Evolutionary conservation across 2,329 filamentous ascomycete species (phyloP).

Genomic region (Tympanopsis confertula): DNA sequence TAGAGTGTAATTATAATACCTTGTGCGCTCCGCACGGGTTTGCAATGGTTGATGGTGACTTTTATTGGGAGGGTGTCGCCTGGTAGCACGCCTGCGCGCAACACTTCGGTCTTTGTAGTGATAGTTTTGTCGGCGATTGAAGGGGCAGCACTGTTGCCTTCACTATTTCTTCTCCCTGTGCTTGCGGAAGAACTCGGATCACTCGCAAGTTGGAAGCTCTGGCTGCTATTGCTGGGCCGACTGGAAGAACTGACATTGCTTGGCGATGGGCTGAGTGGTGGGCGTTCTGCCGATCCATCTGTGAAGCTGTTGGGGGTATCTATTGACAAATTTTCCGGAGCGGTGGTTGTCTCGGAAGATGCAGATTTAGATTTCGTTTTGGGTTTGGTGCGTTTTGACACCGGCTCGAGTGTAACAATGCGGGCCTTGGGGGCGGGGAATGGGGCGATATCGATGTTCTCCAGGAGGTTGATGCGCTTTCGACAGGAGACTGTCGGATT

Average conservation of each 20-base stretch:
- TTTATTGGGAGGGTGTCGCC: constrained; percentile 46
- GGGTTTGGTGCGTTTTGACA: constrained; percentile 34
- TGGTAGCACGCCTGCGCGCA: constrained; percentile 45
- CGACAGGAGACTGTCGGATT: constrained; percentile 44
- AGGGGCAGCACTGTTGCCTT: constrained; percentile 27
- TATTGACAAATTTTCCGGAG: too few species aligned
- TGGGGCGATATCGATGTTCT: constrained; percentile 47
- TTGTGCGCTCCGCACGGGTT: constrained; percentile 46
- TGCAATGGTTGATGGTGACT: constrained; percentile 47
- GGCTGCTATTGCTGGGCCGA: constrained; percentile 35
- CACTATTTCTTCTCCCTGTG: constrained; percentile 23
- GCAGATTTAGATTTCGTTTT: constrained; percentile 23
- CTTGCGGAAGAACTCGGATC: constrained; percentile 22
- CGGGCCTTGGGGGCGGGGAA: constrained; percentile 44
- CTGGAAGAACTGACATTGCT: constrained; percentile 33
- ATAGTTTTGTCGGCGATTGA: constrained; percentile 38
- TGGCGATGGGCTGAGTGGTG: constrained; percentile 29
- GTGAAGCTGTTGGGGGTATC: constrained; percentile 3
- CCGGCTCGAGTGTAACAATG: constrained; percentile 46
- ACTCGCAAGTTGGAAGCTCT: constrained; percentile 27
- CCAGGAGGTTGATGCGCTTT: constrained; percentile 42
- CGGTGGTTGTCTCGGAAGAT: constrained; percentile 4
- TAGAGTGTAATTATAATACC: constrained; percentile 55
- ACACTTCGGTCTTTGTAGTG: constrained; percentile 44
- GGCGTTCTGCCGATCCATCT: constrained; percentile 16